Percentiles rank a stretch among this genome's conserved stretches.
These are phyloP conservation scores for Trifolium repens DNA, from an alignment of 306 rosid genomes.

Conservation along the genomic window DNA sequence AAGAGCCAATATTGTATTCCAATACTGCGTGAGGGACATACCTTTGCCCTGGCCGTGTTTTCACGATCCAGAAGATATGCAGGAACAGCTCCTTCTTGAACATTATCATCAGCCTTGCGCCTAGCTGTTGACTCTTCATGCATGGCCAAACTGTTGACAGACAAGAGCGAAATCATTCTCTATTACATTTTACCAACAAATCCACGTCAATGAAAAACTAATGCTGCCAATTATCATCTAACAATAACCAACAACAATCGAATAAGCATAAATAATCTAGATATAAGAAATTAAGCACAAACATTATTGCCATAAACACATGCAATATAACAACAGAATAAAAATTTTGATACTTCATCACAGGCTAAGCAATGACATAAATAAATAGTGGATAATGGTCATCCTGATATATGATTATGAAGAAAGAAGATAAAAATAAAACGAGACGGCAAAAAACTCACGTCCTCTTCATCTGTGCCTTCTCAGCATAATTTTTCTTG, in stretches of 20 bases:
- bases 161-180: background rate
- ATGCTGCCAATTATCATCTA: background rate
- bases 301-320: background rate
- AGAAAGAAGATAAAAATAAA: background rate
- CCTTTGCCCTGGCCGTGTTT: slow-evolving; percentile 81
- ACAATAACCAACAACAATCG: background rate
- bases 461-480: slow-evolving; percentile 91
- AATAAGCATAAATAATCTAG: slow-evolving; percentile 7
- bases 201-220: background rate
- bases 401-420: background rate
- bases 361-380: slow-evolving; percentile 6
- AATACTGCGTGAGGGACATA: slow-evolving; percentile 36
- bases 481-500: slow-evolving; percentile 84
- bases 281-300: background rate
- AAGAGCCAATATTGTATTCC: background rate
- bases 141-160: slow-evolving; percentile 71
- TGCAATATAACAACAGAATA: background rate
- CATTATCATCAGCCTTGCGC: slow-evolving; percentile 88
- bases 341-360: background rate
- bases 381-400: background rate
- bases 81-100: slow-evolving; percentile 84
- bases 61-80: slow-evolving; percentile 93
- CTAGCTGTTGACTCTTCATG: slow-evolving; percentile 87
- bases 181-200: slow-evolving; percentile 11
- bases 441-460: slow-evolving; percentile 43